These are phyloP conservation scores for Babesia bigemina DNA, from an alignment of 169 alveolate species.

Conservation along the genomic window DNA sequence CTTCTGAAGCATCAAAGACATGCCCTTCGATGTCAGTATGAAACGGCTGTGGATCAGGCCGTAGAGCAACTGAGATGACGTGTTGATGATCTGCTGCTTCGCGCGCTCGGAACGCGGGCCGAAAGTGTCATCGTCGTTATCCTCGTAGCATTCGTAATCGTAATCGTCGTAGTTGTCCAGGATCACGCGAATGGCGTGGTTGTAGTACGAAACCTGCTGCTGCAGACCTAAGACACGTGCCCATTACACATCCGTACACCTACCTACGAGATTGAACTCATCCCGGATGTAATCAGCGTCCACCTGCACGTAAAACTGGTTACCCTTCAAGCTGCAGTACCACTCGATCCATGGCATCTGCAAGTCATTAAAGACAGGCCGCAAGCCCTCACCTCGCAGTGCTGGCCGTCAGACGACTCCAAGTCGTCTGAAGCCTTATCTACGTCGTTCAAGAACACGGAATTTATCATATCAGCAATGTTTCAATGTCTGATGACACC, in stretches of 20 bases:
- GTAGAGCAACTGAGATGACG: constrained; percentile 87
- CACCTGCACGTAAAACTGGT: constrained; percentile 90
- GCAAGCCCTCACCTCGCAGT: constrained; percentile 51
- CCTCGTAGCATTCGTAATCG: constrained; percentile 77
- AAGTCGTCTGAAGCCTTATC: constrained; percentile 59
- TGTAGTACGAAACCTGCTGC: constrained; percentile 83
- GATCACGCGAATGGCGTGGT: constrained; percentile 86
- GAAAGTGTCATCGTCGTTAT: constrained; percentile 72
- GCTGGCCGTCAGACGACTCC: constrained; percentile 57
- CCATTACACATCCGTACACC: constrained; percentile 44
- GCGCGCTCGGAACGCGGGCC: constrained; percentile 72
- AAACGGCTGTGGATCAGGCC: constrained; percentile 90
- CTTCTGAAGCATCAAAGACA: constrained; percentile 88
- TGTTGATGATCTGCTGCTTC: constrained; percentile 77
- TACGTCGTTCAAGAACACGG: constrained; percentile 38
- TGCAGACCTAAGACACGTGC: constrained; percentile 61
- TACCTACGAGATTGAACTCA: constrained; percentile 89
- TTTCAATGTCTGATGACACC: not conserved
- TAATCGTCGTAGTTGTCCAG: constrained; percentile 85
- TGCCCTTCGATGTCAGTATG: constrained; percentile 87
- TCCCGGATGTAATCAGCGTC: constrained; percentile 94
- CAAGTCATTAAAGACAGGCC: not conserved
- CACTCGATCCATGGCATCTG: constrained; percentile 94
- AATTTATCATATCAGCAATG: constrained; percentile 13
- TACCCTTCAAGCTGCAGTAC: constrained; percentile 93